Evolutionary conservation across 306 rosid genomes (phyloP).

Genomic region (Arachis stenosperma): DNA sequence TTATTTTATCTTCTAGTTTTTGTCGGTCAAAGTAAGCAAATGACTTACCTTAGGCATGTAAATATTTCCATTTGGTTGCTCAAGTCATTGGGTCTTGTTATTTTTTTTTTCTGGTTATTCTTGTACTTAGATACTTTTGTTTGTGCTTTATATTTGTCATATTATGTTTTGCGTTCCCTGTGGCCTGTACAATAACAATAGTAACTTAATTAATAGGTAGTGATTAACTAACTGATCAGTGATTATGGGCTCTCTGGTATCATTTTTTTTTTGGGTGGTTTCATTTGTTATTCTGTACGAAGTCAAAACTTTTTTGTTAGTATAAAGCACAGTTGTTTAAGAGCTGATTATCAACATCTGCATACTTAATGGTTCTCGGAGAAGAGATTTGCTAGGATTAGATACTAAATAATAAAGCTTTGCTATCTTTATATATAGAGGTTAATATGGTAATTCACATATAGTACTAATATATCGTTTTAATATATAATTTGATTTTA

Average conservation of each 20-base stretch:
- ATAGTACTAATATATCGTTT: neutral
- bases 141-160: neutral
- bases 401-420: neutral
- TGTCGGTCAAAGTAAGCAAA: no score
- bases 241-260: neutral
- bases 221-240: no score
- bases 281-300: conserved; percentile 18
- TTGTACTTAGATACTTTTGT: conserved; percentile 42
- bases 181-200: neutral
- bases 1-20: no score
- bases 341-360: neutral
- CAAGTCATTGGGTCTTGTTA: conserved; percentile 63
- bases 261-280: neutral
- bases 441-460: neutral
- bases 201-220: conserved; percentile 31
- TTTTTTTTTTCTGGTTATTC: conserved; percentile 51
- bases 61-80: neutral
- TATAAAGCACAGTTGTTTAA: no score
- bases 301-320: neutral
- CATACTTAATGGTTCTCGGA: neutral
- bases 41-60: no score
- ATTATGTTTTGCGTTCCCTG: conserved; percentile 34
- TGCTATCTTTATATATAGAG: neutral
- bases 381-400: neutral
- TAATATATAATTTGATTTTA: neutral